These are phyloP conservation scores for Backusella luteola DNA, from an alignment of 192 early-diverging fungal species.

Conservation along the genomic window DNA sequence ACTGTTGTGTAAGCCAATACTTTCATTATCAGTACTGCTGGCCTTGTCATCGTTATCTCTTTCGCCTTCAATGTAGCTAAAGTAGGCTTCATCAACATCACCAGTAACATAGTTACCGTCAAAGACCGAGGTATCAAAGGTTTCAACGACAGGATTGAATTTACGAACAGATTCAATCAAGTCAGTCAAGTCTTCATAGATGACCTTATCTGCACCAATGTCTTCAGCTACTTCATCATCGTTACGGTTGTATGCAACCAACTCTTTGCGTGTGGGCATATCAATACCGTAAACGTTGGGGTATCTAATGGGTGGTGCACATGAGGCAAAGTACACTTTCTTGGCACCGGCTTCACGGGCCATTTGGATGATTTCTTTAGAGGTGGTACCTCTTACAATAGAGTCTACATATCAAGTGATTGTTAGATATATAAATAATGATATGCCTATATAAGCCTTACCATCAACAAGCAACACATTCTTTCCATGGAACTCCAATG, in stretches of 20 bases:
- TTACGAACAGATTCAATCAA: conserved; percentile 80
- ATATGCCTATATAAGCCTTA: conserved; percentile 22
- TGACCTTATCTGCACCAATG: conserved; percentile 94
- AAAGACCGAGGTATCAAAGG: conserved; percentile 97
- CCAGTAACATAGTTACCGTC: conserved; percentile 93
- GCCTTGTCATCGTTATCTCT: conserved; percentile 43
- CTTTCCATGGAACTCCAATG: conserved; percentile 92
- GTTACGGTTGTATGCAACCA: conserved; percentile 79
- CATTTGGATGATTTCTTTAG: conserved; percentile 98
- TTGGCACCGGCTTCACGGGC: conserved; percentile 97
- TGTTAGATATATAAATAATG: not conserved
- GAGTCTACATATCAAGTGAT: conserved; percentile 61
- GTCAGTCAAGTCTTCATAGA: conserved; percentile 89
- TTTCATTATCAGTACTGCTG: conserved; percentile 21
- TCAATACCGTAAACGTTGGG: conserved; percentile 99
- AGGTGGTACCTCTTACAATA: conserved; percentile 99
- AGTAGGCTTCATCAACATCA: conserved; percentile 66
- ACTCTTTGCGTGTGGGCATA: conserved; percentile 93
- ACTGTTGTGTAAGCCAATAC: conserved; percentile 36
- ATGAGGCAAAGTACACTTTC: conserved; percentile 99
- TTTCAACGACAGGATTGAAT: conserved; percentile 79
- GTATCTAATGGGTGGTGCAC: conserved; percentile 92
- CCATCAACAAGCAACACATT: conserved; percentile 98
- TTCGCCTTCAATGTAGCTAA: conserved; percentile 51
- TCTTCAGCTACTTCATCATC: conserved; percentile 85